Evolutionary conservation across 495 filamentous ascomycete species (phyloP).

Genomic region (Penicillium maclennaniae): DNA sequence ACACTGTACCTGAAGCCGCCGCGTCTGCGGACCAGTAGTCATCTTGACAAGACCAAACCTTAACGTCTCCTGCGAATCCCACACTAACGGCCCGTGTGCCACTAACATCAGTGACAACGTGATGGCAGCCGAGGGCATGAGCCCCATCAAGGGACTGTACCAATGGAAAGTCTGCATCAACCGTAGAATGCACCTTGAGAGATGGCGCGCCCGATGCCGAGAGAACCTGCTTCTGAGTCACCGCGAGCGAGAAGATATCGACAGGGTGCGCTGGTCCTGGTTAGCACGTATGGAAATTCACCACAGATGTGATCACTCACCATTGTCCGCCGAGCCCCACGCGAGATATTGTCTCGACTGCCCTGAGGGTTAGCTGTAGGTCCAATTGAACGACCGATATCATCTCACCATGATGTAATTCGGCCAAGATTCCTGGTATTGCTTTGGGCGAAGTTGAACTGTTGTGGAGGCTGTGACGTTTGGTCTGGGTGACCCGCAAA

Average conservation of each 20-base stretch:
- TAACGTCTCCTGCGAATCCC: conserved; percentile 83
- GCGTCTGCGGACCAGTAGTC: conserved; percentile 51
- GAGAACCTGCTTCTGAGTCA: conserved; percentile 71
- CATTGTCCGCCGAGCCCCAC: conserved; percentile 82
- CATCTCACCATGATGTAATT: not conserved
- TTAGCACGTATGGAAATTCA: conserved; percentile 17
- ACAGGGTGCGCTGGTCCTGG: conserved; percentile 66
- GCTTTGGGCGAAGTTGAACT: not conserved
- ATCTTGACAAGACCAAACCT: conserved; percentile 66
- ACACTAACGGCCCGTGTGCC: conserved; percentile 72
- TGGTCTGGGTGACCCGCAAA: not conserved
- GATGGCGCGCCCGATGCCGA: conserved; percentile 79
- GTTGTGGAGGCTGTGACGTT: conserved; percentile 16
- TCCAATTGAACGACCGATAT: not conserved
- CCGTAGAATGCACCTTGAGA: conserved; percentile 72
- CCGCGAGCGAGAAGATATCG: conserved; percentile 85
- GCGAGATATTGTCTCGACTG: conserved; percentile 98
- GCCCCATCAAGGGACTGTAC: conserved; percentile 69
- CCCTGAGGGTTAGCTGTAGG: conserved; percentile 1
- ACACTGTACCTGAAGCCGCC: conserved; percentile 38
- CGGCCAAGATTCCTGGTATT: not conserved
- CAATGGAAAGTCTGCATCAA: conserved; percentile 65
- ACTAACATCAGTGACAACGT: conserved; percentile 65
- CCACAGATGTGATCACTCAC: conserved; percentile 40
- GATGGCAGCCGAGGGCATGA: conserved; percentile 86